phyloP scores from a whole-genome alignment of 208 protist genomes.

The Trypanosoma scelopori region DNA sequence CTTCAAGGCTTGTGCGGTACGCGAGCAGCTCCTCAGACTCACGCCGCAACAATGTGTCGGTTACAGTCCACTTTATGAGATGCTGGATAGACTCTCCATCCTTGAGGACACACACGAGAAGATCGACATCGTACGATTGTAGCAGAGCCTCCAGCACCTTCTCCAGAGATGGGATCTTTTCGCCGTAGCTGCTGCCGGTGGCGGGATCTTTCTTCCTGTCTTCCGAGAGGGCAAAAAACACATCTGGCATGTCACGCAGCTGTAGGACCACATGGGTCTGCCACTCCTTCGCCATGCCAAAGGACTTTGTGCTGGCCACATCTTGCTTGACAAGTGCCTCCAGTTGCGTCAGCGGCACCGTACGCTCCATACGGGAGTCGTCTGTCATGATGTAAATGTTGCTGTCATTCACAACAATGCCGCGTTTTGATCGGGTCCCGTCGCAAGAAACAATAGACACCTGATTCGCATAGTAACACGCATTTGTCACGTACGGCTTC shows the following conservation, averaged over 20 bases:
- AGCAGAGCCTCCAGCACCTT: slow-evolving; percentile 4
- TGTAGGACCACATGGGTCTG: slow-evolving; percentile 17
- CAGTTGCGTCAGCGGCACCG: slow-evolving; percentile 8
- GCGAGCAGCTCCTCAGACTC: slow-evolving; percentile 1
- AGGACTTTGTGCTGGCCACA: slow-evolving; percentile 6
- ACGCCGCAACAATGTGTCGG: slow-evolving; percentile 4
- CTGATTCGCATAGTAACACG: slow-evolving; percentile 25
- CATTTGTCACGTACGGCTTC: slow-evolving; percentile 22
- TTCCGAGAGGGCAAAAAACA: slow-evolving; percentile 13
- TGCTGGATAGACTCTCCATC: slow-evolving; percentile 10
- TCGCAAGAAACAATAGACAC: background rate
- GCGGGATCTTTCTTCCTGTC: slow-evolving; percentile 16
- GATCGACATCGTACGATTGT: slow-evolving; percentile 11
- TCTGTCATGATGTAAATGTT: slow-evolving; percentile 18
- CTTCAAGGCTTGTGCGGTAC: slow-evolving; percentile 11
- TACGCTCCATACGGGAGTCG: slow-evolving; percentile 5
- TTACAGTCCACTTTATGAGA: slow-evolving; percentile 12
- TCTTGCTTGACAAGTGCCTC: slow-evolving; percentile 20
- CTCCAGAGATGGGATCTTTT: background rate
- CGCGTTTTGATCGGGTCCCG: slow-evolving; percentile 4
- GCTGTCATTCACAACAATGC: slow-evolving; percentile 22
- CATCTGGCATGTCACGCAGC: slow-evolving; percentile 15
- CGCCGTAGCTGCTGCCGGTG: slow-evolving; percentile 1
- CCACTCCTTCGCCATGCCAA: slow-evolving; percentile 22
- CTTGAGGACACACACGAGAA: slow-evolving; percentile 10